These are phyloP conservation scores for Zasmidium cellare DNA, from an alignment of 2,329 filamentous ascomycete genomes.

Conservation along the genomic window DNA sequence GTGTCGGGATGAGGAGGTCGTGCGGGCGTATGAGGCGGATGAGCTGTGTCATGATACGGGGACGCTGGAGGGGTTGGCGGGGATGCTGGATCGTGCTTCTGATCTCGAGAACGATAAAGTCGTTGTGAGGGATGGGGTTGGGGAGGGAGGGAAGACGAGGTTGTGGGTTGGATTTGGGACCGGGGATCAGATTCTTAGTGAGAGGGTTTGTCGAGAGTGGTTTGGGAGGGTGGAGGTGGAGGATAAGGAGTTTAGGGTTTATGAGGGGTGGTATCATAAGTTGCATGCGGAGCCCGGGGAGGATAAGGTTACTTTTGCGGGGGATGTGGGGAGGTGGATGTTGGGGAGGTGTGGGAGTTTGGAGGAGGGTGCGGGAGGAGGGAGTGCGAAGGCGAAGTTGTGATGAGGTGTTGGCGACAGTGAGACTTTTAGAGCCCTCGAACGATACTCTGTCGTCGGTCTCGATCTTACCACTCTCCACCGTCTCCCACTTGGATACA, in stretches of 20 bases:
- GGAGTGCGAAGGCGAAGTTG: conserved; percentile 1
- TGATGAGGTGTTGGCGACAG: too few relatives aligned
- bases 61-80: conserved; percentile 77
- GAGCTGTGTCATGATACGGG: conserved; percentile 77
- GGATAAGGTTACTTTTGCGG: conserved; percentile 34
- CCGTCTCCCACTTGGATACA: too few relatives aligned
- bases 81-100: conserved; percentile 72
- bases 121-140: conserved; percentile 40
- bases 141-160: conserved; percentile 58
- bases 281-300: conserved; percentile 39
- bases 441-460: too few relatives aligned
- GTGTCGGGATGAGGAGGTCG: conserved; percentile 65
- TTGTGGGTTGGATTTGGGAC: conserved; percentile 77
- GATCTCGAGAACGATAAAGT: conserved; percentile 60
- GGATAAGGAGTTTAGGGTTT: conserved; percentile 71
- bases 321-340: conserved; percentile 38
- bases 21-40: conserved; percentile 64
- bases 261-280: conserved; percentile 78
- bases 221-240: conserved; percentile 57
- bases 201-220: conserved; percentile 64
- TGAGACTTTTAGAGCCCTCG: too few relatives aligned
- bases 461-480: too few relatives aligned
- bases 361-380: not conserved
- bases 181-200: conserved; percentile 69
- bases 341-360: conserved; percentile 22